Evolutionary conservation across 768 basidiomycete genomes (phyloP).

Genomic region (Tricholoma flavovirens): DNA sequence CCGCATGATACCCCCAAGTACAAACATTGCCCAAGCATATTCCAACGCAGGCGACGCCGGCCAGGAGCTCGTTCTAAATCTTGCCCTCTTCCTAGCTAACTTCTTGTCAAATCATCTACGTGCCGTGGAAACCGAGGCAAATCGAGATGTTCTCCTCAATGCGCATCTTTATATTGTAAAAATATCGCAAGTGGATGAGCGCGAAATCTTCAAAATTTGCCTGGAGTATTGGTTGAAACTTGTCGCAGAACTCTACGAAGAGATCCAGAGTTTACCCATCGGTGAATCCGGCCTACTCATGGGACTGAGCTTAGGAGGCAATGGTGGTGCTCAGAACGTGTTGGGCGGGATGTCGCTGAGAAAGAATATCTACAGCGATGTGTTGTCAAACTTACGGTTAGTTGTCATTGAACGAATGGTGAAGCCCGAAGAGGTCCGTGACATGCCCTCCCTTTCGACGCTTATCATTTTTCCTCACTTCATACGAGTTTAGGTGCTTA

Average conservation of each 20-base stretch:
- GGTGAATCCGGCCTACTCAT: constrained; percentile 83
- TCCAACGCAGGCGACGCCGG: constrained; percentile 84
- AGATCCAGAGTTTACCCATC: constrained; percentile 88
- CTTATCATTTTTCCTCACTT: constrained; percentile 4
- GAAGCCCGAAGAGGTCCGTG: constrained; percentile 91
- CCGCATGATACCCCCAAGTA: constrained; percentile 93
- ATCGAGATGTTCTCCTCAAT: constrained; percentile 91
- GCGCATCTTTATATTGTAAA: constrained; percentile 99
- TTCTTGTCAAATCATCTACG: constrained; percentile 92
- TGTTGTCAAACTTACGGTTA: constrained; percentile 86
- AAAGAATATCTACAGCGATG: constrained; percentile 94
- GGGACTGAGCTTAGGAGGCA: constrained; percentile 78
- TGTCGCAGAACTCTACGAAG: constrained; percentile 94
- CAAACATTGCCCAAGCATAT: constrained; percentile 92
- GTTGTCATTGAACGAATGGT: constrained; percentile 99
- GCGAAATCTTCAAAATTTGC: constrained; percentile 99
- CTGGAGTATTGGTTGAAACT: constrained; percentile 97
- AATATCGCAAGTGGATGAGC: constrained; percentile 95
- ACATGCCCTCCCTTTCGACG: neutral
- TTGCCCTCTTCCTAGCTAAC: constrained; percentile 95
- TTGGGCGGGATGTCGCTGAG: constrained; percentile 74
- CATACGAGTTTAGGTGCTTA: constrained; percentile 62
- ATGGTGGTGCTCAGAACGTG: constrained; percentile 56
- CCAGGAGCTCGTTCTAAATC: constrained; percentile 95
- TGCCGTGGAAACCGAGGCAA: constrained; percentile 85